Evolutionary conservation across 768 basidiomycete species (phyloP), one percentile per base, ranked within the genome.

Genomic region (Myochromella boudieri): DNA sequence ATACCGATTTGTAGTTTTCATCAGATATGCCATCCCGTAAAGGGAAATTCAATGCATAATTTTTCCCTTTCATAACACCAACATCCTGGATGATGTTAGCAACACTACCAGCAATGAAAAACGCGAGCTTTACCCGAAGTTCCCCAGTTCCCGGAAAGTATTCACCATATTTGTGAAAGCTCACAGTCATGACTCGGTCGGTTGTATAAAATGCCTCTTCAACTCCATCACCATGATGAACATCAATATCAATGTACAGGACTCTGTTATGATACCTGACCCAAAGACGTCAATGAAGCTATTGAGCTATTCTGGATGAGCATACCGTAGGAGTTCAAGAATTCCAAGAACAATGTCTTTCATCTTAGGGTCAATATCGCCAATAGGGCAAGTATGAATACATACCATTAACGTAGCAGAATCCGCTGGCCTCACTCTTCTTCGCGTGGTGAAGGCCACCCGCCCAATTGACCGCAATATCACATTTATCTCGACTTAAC

Each of bases 81-180:
- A 88, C 83, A 60, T 98, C 95, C 91, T 93, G 58, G 39, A 41
- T 42, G 41, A 50, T 48, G 54, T 54, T 43, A 34, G 38, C 26
- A 42, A 24, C 40, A 42, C 14, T 9, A 10, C 26, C 7, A n/a
- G 26, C 25, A 21, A 37, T 25, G 43, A 34, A 42, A 37, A 46
- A 24, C 37, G 47, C 42, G 15, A 22, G 25, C 62, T 83, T 55
- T 60, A 91, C 91, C 55, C 95, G 79, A 31, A 97, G 74, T 66
- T 97, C 95, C n/a, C 97, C 97, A 5, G 97, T 99, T 32, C 97
- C 97, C 21, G 97, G 97, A 67, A 99, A 99, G 67, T 89, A 99
- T 67, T 99, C 97, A 26, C 97, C 97, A 54, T 97, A 99, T 67
- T 98, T 97, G 65, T 99, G 97, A 68, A 98, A 97, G 57, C 91